Conservation (phyloP, 2,329 filamentous ascomycete species). For the Aspergillus pseudoviridinutans region DNA sequence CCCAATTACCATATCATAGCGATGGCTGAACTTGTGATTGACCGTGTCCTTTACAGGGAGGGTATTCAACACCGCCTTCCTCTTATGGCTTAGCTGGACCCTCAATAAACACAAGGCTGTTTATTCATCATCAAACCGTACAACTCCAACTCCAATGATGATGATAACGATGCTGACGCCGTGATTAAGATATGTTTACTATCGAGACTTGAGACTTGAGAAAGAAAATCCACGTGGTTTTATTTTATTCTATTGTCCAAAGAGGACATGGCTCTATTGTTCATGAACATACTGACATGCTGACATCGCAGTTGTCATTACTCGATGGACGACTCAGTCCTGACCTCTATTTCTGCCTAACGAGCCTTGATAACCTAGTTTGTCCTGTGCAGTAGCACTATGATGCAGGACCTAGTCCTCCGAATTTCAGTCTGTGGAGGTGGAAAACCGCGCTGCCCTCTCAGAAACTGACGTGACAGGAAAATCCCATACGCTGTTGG, state of each 20-base stretch:
- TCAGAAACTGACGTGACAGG: neutral
- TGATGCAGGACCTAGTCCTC: neutral
- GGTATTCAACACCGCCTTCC: conserved; percentile 26
- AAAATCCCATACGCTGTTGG: neutral
- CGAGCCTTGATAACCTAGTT: neutral
- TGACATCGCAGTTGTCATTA: neutral
- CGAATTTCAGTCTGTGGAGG: neutral
- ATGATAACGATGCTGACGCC: neutral
- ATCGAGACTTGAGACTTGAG: neutral
- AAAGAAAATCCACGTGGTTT: neutral
- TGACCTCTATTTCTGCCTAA: conserved; percentile 6
- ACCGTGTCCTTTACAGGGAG: conserved; percentile 35
- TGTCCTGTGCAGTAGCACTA: neutral
- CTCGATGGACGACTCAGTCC: neutral
- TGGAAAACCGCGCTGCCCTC: neutral
- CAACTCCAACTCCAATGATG: too few relatives aligned
- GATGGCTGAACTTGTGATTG: conserved; percentile 29
- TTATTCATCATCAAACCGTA: neutral
- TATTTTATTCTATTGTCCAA: neutral
- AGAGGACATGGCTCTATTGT: neutral
- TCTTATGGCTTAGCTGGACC: neutral
- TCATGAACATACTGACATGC: neutral
- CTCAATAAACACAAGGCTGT: neutral
- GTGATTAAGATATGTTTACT: neutral
- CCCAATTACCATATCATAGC: conserved; percentile 24